These are phyloP conservation scores for Aspergillus hancockii DNA, from an alignment of 495 filamentous ascomycete genomes.

Conservation along the genomic window DNA sequence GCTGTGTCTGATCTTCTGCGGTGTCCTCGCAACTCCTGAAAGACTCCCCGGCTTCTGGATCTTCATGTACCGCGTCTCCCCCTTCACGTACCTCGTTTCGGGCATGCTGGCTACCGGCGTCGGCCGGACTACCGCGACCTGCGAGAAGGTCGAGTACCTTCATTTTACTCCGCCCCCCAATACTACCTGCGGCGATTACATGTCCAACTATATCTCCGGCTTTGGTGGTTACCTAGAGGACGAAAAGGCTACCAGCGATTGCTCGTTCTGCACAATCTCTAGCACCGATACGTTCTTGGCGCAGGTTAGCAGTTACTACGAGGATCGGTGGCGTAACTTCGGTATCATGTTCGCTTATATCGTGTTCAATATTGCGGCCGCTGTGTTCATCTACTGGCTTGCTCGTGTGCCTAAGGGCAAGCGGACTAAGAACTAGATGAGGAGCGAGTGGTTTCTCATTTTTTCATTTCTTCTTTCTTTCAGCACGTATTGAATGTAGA, in stretches of 20 bases:
- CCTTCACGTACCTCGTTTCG: slow-evolving; percentile 70
- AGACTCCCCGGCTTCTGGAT: slow-evolving; percentile 75
- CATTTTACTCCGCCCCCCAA: slow-evolving; percentile 51
- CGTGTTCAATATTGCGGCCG: slow-evolving; percentile 68
- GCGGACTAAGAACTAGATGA: slow-evolving; percentile 32
- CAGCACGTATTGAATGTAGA: not conserved
- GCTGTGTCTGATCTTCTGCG: slow-evolving; percentile 61
- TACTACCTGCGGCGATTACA: slow-evolving; percentile 58
- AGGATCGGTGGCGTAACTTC: slow-evolving; percentile 71
- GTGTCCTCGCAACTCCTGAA: slow-evolving; percentile 66
- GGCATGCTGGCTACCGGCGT: slow-evolving; percentile 64
- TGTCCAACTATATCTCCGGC: slow-evolving; percentile 48
- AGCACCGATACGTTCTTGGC: slow-evolving; percentile 65
- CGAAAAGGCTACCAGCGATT: slow-evolving; percentile 50
- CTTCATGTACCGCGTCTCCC: slow-evolving; percentile 78
- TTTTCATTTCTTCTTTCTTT: slow-evolving; percentile 8
- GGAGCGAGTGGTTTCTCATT: not conserved
- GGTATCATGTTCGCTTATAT: slow-evolving; percentile 68
- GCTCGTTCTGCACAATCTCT: slow-evolving; percentile 62
- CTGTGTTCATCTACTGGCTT: slow-evolving; percentile 77
- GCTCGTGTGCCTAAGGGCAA: slow-evolving; percentile 70
- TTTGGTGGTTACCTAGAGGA: slow-evolving; percentile 58
- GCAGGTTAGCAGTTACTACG: slow-evolving; percentile 48
- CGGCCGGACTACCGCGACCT: slow-evolving; percentile 57
- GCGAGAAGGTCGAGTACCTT: slow-evolving; percentile 58